These are phyloP conservation scores for Lotus japonicus DNA, from an alignment of 306 rosid species.

Conservation along the genomic window DNA sequence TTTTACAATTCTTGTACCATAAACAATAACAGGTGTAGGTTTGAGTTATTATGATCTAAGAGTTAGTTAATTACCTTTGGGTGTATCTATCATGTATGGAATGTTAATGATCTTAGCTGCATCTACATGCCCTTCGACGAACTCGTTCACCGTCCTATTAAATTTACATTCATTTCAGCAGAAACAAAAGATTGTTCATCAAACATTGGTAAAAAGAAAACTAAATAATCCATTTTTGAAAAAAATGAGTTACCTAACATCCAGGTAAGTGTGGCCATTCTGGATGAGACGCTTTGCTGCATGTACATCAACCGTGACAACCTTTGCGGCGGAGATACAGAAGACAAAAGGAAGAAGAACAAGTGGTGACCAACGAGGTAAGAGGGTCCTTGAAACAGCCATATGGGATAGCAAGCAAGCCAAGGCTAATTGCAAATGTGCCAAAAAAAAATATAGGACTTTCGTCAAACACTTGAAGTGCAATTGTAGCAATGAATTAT, in stretches of 20 bases:
- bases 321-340: conserved; percentile 38
- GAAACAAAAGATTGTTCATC: neutral
- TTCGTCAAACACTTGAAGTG: conserved; percentile 4
- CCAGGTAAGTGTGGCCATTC: conserved; percentile 59
- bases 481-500: conserved; percentile 21
- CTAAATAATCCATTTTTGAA: too few species aligned
- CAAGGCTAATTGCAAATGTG: neutral
- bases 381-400: conserved; percentile 23
- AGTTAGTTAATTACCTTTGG: conserved; percentile 39
- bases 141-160: conserved; percentile 73
- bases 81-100: conserved; percentile 65
- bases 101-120: conserved; percentile 55
- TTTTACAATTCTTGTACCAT: neutral
- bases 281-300: conserved; percentile 49
- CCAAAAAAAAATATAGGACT: neutral
- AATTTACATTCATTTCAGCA: neutral
- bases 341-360: conserved; percentile 24
- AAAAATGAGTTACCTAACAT: conserved; percentile 50
- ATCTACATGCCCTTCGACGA: conserved; percentile 52
- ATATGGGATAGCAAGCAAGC: conserved; percentile 10
- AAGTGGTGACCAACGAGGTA: conserved; percentile 19
- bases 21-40: too few species aligned
- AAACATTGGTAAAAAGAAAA: too few species aligned
- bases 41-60: neutral
- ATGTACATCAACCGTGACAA: conserved; percentile 57